Evolutionary conservation across 2,329 filamentous ascomycete genomes (phyloP), one percentile per base, ranked within the genome.

Genomic region (Diaporthe capsici): DNA sequence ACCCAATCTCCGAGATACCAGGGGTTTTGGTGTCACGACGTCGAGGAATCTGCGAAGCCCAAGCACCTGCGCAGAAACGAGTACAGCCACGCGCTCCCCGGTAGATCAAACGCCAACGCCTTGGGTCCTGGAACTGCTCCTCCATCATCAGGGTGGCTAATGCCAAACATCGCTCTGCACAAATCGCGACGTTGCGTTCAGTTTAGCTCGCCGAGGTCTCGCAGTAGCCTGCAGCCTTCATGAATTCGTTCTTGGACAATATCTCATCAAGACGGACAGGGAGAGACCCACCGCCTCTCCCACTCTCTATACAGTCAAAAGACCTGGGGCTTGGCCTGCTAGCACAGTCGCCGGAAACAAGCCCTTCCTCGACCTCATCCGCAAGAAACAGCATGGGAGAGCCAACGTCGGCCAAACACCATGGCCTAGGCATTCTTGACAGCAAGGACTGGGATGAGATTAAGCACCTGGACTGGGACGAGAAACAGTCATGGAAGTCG

Each of bases 401-500:
- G 15, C 81, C 67, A n/a, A 85, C 84, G 83, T 75, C 82, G 73
- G 78, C 80, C 42, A 80, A 77, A 72, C 80, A 81, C 10, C 65
- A 76, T 22, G 71, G 74, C 2, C 63, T 76, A 22, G 82, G 82
- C 42, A 80, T 85, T 12, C 80, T 85, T 20, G 82, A 84, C 71
- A 80, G 79, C 76, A 79, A 80, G 25, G 81, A 82, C 28, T 84
- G 84, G 83, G 82, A 84, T 39, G 81, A 82, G 1, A 78, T 80
- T 70, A 81, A 80, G 61, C 70, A 80, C n/a, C 63, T 77, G 12
- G 77, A 77, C 63, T 78, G 77, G 76, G 65, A 75, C 7, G 75
- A 79, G 25, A 78, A 78, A 34, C 79, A 79, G 8, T 61, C 77
- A 71, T 81, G 76, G 79, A 80, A 78, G 12, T 28, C 73, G 12